Conservation (phyloP, 1,284 basidiomycete genomes). For the Puccinia polysora region DNA sequence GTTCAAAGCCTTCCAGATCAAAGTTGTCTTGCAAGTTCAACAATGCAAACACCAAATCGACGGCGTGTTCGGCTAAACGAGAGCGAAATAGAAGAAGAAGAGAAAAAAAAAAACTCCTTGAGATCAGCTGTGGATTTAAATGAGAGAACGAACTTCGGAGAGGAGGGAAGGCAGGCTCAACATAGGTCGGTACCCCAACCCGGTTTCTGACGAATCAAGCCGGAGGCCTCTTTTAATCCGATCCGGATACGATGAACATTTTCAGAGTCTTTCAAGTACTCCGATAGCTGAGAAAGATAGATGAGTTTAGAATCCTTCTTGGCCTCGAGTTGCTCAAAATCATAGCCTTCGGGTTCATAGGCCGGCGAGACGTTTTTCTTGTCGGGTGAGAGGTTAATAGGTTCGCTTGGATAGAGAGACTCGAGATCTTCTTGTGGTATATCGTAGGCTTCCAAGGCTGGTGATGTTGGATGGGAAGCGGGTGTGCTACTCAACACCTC, state of each 20-base stretch:
- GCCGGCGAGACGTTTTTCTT: neutral
- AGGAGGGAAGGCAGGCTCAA: neutral
- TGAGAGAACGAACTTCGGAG: too few species aligned
- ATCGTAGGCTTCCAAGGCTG: conserved; percentile 12
- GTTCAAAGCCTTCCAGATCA: conserved; percentile 19
- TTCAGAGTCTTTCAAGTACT: conserved; percentile 30
- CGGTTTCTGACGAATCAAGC: conserved; percentile 25
- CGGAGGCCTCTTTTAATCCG: conserved; percentile 1
- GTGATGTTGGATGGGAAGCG: neutral
- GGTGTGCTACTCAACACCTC: conserved; percentile 12
- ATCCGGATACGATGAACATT: conserved; percentile 12
- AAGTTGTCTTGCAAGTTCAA: conserved; percentile 28
- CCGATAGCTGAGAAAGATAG: conserved; percentile 10
- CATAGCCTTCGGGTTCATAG: conserved; percentile 22
- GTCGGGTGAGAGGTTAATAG: neutral
- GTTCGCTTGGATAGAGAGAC: conserved; percentile 1
- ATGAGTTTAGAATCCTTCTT: conserved; percentile 18
- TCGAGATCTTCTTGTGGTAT: conserved; percentile 28
- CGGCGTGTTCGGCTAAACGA: conserved; percentile 22
- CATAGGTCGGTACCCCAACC: conserved; percentile 29
- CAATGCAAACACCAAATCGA: conserved; percentile 13
- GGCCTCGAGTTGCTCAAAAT: conserved; percentile 1
- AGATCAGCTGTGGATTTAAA: neutral
- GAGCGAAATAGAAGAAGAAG: neutral
- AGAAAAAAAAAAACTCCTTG: neutral